Evolutionary conservation across 2,329 filamentous ascomycete species (phyloP).

Genomic region (Epichloe scottii): DNA sequence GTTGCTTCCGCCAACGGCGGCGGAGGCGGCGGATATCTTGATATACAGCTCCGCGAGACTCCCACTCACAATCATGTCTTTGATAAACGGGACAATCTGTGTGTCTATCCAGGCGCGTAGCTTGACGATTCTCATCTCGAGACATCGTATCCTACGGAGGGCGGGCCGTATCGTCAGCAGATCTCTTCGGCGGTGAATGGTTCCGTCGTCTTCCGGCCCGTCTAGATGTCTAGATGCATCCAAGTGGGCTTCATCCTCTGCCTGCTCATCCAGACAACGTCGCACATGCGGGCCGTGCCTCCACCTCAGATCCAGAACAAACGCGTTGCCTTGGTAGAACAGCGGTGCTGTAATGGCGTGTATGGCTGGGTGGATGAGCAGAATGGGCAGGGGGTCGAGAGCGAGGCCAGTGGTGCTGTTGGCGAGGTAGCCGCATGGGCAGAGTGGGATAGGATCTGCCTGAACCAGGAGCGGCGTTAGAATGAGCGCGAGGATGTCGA

Average conservation of each 20-base stretch:
- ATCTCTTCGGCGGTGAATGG: conserved; percentile 1
- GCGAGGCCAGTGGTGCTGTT: conserved; percentile 2
- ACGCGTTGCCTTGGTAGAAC: conserved; percentile 20
- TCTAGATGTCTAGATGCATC: background rate
- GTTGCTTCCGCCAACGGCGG: background rate
- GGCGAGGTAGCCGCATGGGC: conserved; percentile 13
- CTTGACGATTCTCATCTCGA: conserved; percentile 18
- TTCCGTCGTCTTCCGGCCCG: conserved; percentile 7
- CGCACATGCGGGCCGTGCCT: conserved; percentile 16
- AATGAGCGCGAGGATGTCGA: conserved; percentile 21
- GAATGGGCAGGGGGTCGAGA: conserved; percentile 15
- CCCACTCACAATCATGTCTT: conserved; percentile 20
- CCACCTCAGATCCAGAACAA: conserved; percentile 17
- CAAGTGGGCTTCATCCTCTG: conserved; percentile 2
- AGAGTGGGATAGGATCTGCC: conserved; percentile 14
- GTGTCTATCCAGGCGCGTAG: conserved; percentile 21
- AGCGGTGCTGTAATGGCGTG: conserved; percentile 20
- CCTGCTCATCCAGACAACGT: conserved; percentile 11
- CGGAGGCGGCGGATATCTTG: conserved; percentile 1
- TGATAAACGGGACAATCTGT: conserved; percentile 16
- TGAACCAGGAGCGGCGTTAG: conserved; percentile 17
- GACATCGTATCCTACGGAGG: conserved; percentile 14
- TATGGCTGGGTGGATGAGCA: conserved; percentile 21
- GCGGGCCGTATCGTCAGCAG: conserved; percentile 14
- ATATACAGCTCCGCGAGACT: conserved; percentile 14